Evolutionary conservation across 495 filamentous ascomycete species (phyloP).

Genomic region (Penicillium crystallinum): DNA sequence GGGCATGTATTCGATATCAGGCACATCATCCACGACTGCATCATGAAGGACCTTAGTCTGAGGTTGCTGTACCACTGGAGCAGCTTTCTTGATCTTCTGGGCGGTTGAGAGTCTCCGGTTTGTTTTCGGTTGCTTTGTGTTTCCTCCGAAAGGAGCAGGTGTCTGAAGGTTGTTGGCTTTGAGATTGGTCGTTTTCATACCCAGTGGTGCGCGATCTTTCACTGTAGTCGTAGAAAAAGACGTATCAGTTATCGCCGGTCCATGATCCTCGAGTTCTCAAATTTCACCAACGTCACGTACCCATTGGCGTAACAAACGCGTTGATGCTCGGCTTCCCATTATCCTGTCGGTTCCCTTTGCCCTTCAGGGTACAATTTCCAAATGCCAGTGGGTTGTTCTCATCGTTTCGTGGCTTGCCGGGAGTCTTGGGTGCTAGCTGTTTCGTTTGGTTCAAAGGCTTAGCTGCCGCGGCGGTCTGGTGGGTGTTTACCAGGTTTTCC

Average conservation of each 20-base stretch:
- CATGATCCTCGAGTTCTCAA: neutral
- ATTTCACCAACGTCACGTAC: constrained; percentile 39
- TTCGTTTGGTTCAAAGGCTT: constrained; percentile 74
- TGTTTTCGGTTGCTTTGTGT: constrained; percentile 43
- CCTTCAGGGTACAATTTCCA: constrained; percentile 60
- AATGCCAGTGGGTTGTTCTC: constrained; percentile 70
- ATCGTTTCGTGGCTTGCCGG: constrained; percentile 80
- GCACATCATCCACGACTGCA: constrained; percentile 54
- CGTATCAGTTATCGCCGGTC: constrained; percentile 21
- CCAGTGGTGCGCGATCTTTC: constrained; percentile 73
- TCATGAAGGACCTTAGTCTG: constrained; percentile 28
- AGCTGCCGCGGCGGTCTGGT: constrained; percentile 68
- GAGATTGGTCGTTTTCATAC: constrained; percentile 93
- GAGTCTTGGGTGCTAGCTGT: constrained; percentile 69
- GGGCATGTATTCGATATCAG: constrained; percentile 73
- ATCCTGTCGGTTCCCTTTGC: constrained; percentile 58
- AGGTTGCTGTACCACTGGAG: constrained; percentile 32
- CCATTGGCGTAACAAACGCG: constrained; percentile 77
- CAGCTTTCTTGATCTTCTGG: constrained; percentile 44
- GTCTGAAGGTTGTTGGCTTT: constrained; percentile 70
- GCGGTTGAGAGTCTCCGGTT: constrained; percentile 47
- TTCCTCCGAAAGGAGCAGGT: constrained; percentile 45
- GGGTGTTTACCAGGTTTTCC: constrained; percentile 77
- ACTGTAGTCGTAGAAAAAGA: constrained; percentile 47
- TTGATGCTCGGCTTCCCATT: constrained; percentile 61